These are phyloP conservation scores for Strobilomyces dryophilus DNA, from an alignment of 768 basidiomycete genomes.

Conservation along the genomic window DNA sequence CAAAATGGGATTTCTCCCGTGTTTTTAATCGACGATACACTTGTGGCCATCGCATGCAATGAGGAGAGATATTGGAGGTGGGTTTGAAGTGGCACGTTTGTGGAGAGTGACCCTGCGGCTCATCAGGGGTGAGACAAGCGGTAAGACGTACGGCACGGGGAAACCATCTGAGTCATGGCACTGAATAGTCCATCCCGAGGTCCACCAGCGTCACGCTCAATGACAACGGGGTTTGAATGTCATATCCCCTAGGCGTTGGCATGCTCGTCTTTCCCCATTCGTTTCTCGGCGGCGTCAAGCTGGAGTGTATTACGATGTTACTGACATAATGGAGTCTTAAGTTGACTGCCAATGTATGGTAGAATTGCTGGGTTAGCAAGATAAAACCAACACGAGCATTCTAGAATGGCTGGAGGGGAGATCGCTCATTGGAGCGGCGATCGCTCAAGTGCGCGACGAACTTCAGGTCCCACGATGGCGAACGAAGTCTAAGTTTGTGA, in stretches of 20 bases:
- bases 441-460: not conserved
- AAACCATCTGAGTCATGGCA: not conserved
- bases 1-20: not conserved
- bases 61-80: not conserved
- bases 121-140: not conserved
- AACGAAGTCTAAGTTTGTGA: not conserved
- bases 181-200: not conserved
- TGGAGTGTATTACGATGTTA: not conserved
- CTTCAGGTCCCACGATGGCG: not conserved
- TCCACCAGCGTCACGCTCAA: not conserved
- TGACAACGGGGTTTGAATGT: not conserved
- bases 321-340: not conserved
- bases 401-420: not conserved
- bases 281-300: not conserved
- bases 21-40: slow-evolving; percentile 1
- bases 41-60: slow-evolving; percentile 3
- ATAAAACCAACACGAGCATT: not conserved
- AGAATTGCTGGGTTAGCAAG: not conserved
- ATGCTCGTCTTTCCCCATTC: not conserved
- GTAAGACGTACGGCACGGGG: not conserved
- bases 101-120: not conserved
- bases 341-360: not conserved
- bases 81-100: not conserved
- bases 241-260: not conserved
- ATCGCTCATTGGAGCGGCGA: too few species aligned